Percentiles rank a stretch among this genome's conserved stretches.
phyloP scores from a whole-genome alignment of 495 filamentous ascomycete species.

The Aspergillus bertholletiae region DNA sequence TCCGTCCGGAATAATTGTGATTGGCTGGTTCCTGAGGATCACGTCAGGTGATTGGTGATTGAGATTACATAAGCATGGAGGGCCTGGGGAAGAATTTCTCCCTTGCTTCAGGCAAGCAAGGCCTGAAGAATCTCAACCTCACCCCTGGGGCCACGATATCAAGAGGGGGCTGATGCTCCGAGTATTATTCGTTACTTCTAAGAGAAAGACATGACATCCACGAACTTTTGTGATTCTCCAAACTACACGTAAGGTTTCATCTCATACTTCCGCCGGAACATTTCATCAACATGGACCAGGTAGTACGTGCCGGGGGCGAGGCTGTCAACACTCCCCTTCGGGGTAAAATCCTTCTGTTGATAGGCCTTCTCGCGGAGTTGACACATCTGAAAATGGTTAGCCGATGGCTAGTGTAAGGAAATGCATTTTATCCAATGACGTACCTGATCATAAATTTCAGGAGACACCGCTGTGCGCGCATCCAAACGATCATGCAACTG shows the following conservation, averaged over 20 bases:
- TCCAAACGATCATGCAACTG: slow-evolving; percentile 76
- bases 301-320: slow-evolving; percentile 85
- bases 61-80: background rate
- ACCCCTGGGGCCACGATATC: no score
- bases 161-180: no score
- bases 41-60: background rate
- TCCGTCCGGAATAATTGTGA: background rate
- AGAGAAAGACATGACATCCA: no score
- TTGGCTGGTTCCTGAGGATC: background rate
- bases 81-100: background rate
- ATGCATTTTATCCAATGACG: slow-evolving; percentile 15
- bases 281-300: slow-evolving; percentile 82
- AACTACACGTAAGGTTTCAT: slow-evolving; percentile 63
- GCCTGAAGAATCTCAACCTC: no score
- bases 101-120: background rate
- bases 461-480: slow-evolving; percentile 65
- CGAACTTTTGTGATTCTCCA: background rate
- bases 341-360: slow-evolving; percentile 84
- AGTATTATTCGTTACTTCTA: no score
- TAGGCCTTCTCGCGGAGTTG: slow-evolving; percentile 90
- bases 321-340: slow-evolving; percentile 70
- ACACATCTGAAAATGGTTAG: slow-evolving; percentile 68
- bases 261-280: slow-evolving; percentile 88
- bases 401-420: background rate
- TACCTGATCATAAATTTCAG: slow-evolving; percentile 84